phyloP scores from a whole-genome alignment of 306 rosid species.

The Pachyrhizus erosus region DNA sequence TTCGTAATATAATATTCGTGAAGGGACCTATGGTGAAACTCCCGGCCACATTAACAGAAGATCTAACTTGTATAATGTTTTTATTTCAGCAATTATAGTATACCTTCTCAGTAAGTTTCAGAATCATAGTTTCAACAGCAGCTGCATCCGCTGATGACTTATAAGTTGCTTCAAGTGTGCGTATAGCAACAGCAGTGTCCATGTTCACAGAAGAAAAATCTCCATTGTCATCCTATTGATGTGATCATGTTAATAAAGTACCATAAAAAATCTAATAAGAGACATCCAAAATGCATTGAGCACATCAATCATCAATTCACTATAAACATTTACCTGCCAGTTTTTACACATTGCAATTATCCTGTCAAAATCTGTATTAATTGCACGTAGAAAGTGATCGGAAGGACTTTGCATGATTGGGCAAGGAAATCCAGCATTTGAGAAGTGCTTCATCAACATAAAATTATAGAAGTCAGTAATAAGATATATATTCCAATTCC shows the following conservation, averaged over 20 bases:
- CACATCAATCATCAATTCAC: slow-evolving; percentile 13
- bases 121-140: slow-evolving; percentile 89
- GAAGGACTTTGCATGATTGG: slow-evolving; percentile 99
- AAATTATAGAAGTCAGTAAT: slow-evolving; percentile 41
- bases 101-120: slow-evolving; percentile 91
- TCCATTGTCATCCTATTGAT: slow-evolving; percentile 86
- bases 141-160: slow-evolving; percentile 95
- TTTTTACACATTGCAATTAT: slow-evolving; percentile 97
- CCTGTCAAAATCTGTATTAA: slow-evolving; percentile 96
- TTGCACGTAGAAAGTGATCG: slow-evolving; percentile 96
- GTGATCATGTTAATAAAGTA: slow-evolving; percentile 36
- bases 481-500: slow-evolving; percentile 20
- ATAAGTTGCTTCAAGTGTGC: slow-evolving; percentile 97
- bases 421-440: slow-evolving; percentile 99
- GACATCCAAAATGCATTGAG: slow-evolving; percentile 19
- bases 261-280: slow-evolving; percentile 5
- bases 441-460: slow-evolving; percentile 85
- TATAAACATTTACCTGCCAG: slow-evolving; percentile 81
- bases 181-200: slow-evolving; percentile 99
- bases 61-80: background rate
- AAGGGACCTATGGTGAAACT: slow-evolving; percentile 5
- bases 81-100: background rate
- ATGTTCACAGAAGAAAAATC: slow-evolving; percentile 95
- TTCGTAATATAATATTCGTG: background rate
- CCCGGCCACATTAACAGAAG: slow-evolving; percentile 1